Conservation (phyloP, 75 land plant species). For the Sequoiadendron giganteum region DNA sequence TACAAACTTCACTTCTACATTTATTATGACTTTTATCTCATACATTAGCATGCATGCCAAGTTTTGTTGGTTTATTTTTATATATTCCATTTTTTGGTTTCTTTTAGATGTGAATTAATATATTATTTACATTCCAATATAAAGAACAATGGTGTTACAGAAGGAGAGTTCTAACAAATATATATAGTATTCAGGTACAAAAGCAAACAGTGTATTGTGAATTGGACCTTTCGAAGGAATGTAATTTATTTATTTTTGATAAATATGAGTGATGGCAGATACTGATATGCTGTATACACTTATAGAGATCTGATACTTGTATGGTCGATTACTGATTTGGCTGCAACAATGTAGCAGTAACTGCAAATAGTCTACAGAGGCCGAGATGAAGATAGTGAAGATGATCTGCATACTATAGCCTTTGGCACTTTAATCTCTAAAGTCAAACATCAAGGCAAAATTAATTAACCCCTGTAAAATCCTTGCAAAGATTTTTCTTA, state of each 20-base stretch:
- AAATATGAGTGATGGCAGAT: neutral
- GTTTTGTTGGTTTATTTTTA: neutral
- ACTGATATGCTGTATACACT: neutral
- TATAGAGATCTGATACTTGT: neutral
- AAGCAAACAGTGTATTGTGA: neutral
- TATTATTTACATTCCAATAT: neutral
- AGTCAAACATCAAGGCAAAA: neutral
- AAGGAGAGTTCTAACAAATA: too few species aligned
- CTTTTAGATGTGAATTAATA: neutral
- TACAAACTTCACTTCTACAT: neutral
- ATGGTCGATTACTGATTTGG: neutral
- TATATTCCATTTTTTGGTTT: neutral
- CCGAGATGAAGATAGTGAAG: neutral
- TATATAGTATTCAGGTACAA: too few species aligned
- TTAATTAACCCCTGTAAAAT: neutral
- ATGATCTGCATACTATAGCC: neutral
- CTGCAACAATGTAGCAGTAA: neutral
- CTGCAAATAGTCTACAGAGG: neutral
- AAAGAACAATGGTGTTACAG: too few species aligned
- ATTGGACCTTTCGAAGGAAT: neutral
- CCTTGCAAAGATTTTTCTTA: neutral
- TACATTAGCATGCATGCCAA: neutral
- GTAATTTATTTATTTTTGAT: neutral
- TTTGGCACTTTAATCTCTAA: neutral
- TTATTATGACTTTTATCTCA: too few species aligned